A percentile compares a stretch with the other conserved stretches of the same genome.
Conservation (phyloP, 257 asterid genomes). For the Rhazya stricta region DNA sequence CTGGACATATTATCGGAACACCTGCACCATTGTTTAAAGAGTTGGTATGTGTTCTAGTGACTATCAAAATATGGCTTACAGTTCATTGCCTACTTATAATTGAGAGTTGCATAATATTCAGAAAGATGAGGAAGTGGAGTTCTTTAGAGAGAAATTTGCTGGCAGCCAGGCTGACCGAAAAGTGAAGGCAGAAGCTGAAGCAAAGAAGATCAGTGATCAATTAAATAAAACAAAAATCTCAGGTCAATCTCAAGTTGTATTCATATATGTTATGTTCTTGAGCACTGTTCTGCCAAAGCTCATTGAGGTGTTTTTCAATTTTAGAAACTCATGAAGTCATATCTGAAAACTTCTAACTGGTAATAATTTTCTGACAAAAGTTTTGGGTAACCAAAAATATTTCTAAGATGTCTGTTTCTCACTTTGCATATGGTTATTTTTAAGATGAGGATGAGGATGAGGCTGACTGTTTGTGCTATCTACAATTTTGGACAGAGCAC, state of each 20-base stretch:
- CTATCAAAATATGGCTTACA: background rate
- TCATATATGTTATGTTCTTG: background rate
- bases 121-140: slow-evolving; percentile 73
- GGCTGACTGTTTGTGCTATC: no score
- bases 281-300: background rate
- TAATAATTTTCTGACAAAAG: background rate
- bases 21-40: slow-evolving; percentile 77
- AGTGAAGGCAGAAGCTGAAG: slow-evolving; percentile 56
- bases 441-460: no score
- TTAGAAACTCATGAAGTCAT: background rate
- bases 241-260: slow-evolving; percentile 37
- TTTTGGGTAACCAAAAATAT: no score
- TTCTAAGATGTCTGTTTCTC: background rate
- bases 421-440: no score
- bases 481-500: background rate
- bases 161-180: slow-evolving; percentile 96
- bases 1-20: slow-evolving; percentile 84
- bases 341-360: background rate
- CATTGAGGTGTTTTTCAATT: background rate
- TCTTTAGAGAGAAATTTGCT: slow-evolving; percentile 59
- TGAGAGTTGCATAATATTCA: slow-evolving; percentile 33
- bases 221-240: slow-evolving; percentile 60
- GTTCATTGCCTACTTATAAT: slow-evolving; percentile 19
- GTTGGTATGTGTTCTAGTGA: slow-evolving; percentile 45
- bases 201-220: slow-evolving; percentile 54